Conservation (phyloP, 257 asterid genomes). For the Jasminum sambac region DNA sequence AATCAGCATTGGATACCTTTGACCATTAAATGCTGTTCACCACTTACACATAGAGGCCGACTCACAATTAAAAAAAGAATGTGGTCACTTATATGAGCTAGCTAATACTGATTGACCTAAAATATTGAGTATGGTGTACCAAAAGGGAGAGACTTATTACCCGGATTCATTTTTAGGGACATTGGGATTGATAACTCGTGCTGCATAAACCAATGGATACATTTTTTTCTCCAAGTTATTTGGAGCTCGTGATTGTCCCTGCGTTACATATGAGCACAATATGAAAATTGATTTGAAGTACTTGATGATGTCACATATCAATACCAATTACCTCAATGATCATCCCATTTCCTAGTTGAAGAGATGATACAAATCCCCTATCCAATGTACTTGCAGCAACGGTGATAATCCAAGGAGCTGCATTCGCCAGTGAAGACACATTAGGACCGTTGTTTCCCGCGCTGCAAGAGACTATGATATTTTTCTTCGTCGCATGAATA, state of each 20-base stretch:
- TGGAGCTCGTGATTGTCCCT: conserved; percentile 84
- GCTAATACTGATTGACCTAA: no score
- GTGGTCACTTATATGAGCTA: no score
- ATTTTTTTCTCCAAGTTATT: conserved; percentile 45
- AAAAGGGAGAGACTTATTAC: conserved; percentile 27
- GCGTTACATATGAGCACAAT: conserved; percentile 9
- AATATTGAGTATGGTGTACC: background rate
- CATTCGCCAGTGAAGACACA: conserved; percentile 53
- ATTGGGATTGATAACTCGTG: conserved; percentile 44
- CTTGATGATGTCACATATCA: background rate
- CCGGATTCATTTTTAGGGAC: conserved; percentile 50
- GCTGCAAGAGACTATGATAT: conserved; percentile 74
- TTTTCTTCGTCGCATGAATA: conserved; percentile 66
- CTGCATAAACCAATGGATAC: conserved; percentile 72
- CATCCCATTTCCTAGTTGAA: conserved; percentile 65
- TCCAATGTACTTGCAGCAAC: conserved; percentile 92
- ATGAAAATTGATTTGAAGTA: background rate
- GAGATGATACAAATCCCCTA: conserved; percentile 48
- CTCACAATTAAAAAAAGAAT: no score
- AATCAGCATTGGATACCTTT: background rate
- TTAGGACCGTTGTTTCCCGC: conserved; percentile 84
- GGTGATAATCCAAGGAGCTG: conserved; percentile 93
- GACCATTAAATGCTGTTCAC: no score
- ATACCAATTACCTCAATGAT: conserved; percentile 40
- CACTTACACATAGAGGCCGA: no score